Conservation (phyloP, 1,284 basidiomycete genomes). For the Ganoderma lucidum region DNA sequence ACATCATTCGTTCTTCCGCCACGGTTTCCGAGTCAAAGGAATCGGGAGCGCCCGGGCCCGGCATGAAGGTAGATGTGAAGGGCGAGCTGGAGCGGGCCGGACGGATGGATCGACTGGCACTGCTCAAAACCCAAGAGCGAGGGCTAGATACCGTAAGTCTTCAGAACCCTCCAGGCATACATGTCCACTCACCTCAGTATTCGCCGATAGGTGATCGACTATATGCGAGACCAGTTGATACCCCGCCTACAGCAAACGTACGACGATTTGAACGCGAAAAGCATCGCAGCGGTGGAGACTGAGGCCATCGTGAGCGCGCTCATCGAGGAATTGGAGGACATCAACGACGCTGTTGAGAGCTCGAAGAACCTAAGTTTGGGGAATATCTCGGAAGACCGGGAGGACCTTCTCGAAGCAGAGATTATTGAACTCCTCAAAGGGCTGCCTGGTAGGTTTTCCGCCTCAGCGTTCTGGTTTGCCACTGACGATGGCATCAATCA, state of each 20-base stretch:
- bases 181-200: not conserved
- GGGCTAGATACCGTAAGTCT: constrained; percentile 33
- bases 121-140: constrained; percentile 32
- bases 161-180: too few species aligned
- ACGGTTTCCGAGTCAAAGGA: not conserved
- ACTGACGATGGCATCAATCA: not conserved
- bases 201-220: constrained; percentile 20
- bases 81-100: constrained; percentile 35
- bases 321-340: constrained; percentile 41
- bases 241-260: constrained; percentile 24
- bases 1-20: not conserved
- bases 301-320: constrained; percentile 38
- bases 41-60: not conserved
- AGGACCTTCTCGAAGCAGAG: constrained; percentile 20
- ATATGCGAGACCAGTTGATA: constrained; percentile 27
- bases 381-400: not conserved
- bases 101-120: constrained; percentile 31
- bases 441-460: constrained; percentile 21
- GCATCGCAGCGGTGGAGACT: constrained; percentile 22
- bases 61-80: constrained; percentile 24
- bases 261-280: constrained; percentile 18
- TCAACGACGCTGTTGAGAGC: constrained; percentile 35
- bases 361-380: constrained; percentile 10
- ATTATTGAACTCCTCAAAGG: constrained; percentile 30
- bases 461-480: too few species aligned